phyloP scores from a whole-genome alignment of 345 rosid species.

The Eutrema japonicum region DNA sequence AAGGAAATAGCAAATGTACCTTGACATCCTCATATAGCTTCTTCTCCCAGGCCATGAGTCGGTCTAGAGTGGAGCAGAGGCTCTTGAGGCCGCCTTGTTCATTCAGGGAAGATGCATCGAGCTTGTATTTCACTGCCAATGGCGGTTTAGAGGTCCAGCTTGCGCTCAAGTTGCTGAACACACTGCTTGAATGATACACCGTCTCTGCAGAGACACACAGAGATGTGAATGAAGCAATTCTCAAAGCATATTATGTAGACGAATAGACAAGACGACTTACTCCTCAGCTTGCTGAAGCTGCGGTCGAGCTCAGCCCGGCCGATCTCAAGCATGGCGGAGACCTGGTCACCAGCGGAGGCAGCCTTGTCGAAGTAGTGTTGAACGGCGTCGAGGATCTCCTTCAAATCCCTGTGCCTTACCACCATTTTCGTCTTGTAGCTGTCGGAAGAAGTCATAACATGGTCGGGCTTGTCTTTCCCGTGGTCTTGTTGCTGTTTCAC shows the following conservation, averaged over 20 bases:
- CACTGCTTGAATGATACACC: conserved; percentile 90
- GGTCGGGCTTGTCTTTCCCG: conserved; percentile 45
- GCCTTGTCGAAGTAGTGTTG: conserved; percentile 76
- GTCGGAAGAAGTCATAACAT: conserved; percentile 51
- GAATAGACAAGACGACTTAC: conserved; percentile 44
- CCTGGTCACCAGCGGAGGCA: conserved; percentile 79
- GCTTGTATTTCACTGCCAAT: conserved; percentile 76
- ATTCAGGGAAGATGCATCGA: conserved; percentile 60
- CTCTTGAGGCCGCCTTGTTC: conserved; percentile 63
- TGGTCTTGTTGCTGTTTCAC: conserved; percentile 36
- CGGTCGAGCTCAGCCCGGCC: conserved; percentile 87
- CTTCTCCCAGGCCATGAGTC: conserved; percentile 95
- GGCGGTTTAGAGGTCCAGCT: conserved; percentile 98
- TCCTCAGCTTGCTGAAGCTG: conserved; percentile 78
- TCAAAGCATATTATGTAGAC: neutral
- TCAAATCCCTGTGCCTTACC: conserved; percentile 82
- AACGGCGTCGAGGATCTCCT: conserved; percentile 82
- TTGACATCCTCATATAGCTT: conserved; percentile 87
- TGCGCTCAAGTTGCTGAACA: conserved; percentile 81
- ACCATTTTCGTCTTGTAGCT: conserved; percentile 58
- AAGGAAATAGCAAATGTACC: conserved; percentile 47
- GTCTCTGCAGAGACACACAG: conserved; percentile 59
- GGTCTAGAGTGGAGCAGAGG: conserved; percentile 85
- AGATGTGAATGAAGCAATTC: neutral
- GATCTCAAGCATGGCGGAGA: conserved; percentile 78